Evolutionary conservation across 768 basidiomycete genomes (phyloP).

Genomic region (Cystobasidiopsis lactophilus): DNA sequence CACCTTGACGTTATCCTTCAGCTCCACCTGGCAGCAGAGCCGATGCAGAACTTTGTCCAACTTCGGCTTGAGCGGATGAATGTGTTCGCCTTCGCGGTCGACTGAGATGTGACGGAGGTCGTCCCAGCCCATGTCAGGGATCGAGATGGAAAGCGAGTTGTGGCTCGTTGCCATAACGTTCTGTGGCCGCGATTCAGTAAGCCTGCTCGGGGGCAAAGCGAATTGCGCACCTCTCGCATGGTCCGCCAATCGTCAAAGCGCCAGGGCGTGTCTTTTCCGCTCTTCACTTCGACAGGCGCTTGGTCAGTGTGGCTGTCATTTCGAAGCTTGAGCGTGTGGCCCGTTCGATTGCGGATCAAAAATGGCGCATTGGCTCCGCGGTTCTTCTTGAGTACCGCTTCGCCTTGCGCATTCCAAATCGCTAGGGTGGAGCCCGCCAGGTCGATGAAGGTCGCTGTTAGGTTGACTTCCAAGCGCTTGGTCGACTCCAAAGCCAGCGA

Average conservation of each 20-base stretch:
- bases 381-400: slow-evolving; percentile 45
- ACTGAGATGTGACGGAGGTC: slow-evolving; percentile 68
- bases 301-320: slow-evolving; percentile 40
- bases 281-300: slow-evolving; percentile 28
- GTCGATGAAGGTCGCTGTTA: slow-evolving; percentile 76
- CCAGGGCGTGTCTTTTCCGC: slow-evolving; percentile 71
- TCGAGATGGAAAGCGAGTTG: slow-evolving; percentile 65
- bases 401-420: slow-evolving; percentile 52
- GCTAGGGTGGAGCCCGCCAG: slow-evolving; percentile 50
- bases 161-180: slow-evolving; percentile 37
- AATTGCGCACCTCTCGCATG: slow-evolving; percentile 53
- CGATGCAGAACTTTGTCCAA: slow-evolving; percentile 51
- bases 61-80: slow-evolving; percentile 63
- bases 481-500: slow-evolving; percentile 44
- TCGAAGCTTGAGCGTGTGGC: slow-evolving; percentile 64
- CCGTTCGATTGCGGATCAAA: slow-evolving; percentile 72
- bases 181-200: background rate
- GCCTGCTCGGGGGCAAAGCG: background rate
- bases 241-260: slow-evolving; percentile 90
- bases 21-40: slow-evolving; percentile 65
- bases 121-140: slow-evolving; percentile 74
- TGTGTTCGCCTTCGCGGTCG: slow-evolving; percentile 76
- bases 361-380: slow-evolving; percentile 86
- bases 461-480: slow-evolving; percentile 70
- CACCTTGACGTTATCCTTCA: slow-evolving; percentile 78